Conservation (phyloP, 495 filamentous ascomycete species). For the Paragyromitra xinjiangensis region DNA sequence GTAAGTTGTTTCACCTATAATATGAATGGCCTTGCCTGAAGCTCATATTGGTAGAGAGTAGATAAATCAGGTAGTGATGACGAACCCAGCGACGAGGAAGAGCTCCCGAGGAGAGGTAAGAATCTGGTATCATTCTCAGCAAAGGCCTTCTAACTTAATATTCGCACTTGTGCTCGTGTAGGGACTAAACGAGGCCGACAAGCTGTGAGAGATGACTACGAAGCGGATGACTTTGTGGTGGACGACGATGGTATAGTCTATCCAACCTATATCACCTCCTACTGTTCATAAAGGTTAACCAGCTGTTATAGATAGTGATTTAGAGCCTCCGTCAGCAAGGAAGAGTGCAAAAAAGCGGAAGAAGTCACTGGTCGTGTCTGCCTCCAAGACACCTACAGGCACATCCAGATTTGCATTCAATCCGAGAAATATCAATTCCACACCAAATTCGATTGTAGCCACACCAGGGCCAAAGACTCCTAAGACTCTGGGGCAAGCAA, state of each 20-base stretch:
- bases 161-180: slow-evolving; percentile 28
- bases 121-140: slow-evolving; percentile 19
- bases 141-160: neutral
- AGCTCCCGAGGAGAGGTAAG: slow-evolving; percentile 50
- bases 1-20: slow-evolving; percentile 8
- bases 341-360: slow-evolving; percentile 74
- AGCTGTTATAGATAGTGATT: slow-evolving; percentile 74
- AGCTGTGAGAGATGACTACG: slow-evolving; percentile 69
- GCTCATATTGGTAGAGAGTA: slow-evolving; percentile 42
- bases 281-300: slow-evolving; percentile 4
- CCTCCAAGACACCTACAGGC: slow-evolving; percentile 65
- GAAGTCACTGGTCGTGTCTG: slow-evolving; percentile 67
- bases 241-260: slow-evolving; percentile 64
- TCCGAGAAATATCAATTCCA: slow-evolving; percentile 88
- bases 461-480: slow-evolving; percentile 58
- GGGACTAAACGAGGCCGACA: slow-evolving; percentile 55
- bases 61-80: slow-evolving; percentile 69
- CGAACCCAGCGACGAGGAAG: slow-evolving; percentile 71
- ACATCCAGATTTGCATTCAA: slow-evolving; percentile 67
- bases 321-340: slow-evolving; percentile 73
- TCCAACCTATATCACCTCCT: neutral
- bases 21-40: neutral
- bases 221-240: slow-evolving; percentile 72
- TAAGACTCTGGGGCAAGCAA: slow-evolving; percentile 60
- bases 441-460: slow-evolving; percentile 66